Percentiles rank a stretch among this genome's conserved stretches.
These are phyloP conservation scores for Rauvolfia tetraphylla DNA, from an alignment of 257 asterid species.

Conservation along the genomic window DNA sequence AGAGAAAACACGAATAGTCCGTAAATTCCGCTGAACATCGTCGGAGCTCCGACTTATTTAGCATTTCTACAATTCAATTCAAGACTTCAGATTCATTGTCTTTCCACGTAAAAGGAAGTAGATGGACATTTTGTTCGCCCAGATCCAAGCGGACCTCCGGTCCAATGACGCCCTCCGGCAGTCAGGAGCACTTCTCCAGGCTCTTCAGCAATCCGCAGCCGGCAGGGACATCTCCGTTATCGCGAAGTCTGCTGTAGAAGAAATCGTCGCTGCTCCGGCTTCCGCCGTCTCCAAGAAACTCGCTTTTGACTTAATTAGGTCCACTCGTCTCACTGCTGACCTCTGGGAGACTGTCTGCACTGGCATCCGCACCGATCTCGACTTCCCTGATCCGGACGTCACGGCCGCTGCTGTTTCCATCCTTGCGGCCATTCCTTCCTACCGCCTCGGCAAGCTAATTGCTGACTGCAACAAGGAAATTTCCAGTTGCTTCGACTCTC, in stretches of 20 bases:
- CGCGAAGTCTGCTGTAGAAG: constrained; percentile 89
- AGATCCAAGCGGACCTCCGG: constrained; percentile 92
- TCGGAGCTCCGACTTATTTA: not conserved
- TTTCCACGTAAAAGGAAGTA: not conserved
- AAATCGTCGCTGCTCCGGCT: constrained; percentile 90
- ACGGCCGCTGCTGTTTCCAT: constrained; percentile 87
- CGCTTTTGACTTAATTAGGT: constrained; percentile 81
- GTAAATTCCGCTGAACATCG: not conserved
- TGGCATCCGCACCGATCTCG: constrained; percentile 79
- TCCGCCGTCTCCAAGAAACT: constrained; percentile 85
- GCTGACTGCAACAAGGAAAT: constrained; percentile 70
- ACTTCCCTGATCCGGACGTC: constrained; percentile 87
- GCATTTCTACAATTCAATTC: not conserved
- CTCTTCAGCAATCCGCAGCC: constrained; percentile 92
- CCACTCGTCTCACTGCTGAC: constrained; percentile 83
- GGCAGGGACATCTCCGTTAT: constrained; percentile 83
- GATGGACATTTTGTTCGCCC: constrained; percentile 86
- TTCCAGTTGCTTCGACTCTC: constrained; percentile 73
- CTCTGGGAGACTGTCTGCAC: constrained; percentile 75
- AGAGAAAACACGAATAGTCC: not conserved
- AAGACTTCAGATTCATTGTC: not conserved
- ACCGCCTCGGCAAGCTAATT: constrained; percentile 78
- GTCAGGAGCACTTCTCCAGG: constrained; percentile 86
- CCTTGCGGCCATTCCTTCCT: constrained; percentile 78
- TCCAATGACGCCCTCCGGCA: constrained; percentile 91